Evolutionary conservation across 345 rosid species (phyloP).

Genomic region (Lepidium sativum): DNA sequence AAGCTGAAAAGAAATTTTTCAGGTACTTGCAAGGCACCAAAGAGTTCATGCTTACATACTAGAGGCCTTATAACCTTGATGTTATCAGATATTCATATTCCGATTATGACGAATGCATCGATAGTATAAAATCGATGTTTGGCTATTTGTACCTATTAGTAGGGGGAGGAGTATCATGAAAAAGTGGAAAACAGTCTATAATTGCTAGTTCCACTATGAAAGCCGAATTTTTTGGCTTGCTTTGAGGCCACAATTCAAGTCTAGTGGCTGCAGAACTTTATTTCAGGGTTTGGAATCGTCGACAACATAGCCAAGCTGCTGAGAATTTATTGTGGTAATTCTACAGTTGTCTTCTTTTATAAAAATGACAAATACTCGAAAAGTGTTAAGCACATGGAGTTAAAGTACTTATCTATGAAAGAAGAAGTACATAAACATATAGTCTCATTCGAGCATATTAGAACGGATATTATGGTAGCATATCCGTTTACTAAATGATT

Average conservation of each 20-base stretch:
- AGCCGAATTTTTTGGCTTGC: neutral
- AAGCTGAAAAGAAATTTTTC: neutral
- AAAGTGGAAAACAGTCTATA: neutral
- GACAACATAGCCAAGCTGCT: neutral
- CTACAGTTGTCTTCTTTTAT: neutral
- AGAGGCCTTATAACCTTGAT: neutral
- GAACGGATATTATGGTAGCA: no score
- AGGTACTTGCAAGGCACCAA: neutral
- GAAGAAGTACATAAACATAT: no score
- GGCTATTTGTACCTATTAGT: neutral
- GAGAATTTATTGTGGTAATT: neutral
- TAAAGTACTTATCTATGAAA: no score
- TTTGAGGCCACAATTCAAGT: neutral
- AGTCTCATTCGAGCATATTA: no score
- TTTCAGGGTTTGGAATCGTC: neutral
- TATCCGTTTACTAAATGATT: no score
- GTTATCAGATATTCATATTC: constrained; percentile 7
- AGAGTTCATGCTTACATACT: neutral
- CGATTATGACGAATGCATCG: neutral
- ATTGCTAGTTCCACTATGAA: neutral
- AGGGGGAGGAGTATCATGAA: neutral
- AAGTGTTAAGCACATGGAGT: no score
- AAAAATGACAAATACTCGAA: no score
- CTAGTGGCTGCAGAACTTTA: neutral
- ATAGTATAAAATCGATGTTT: neutral